Percentiles rank a stretch among this genome's conserved stretches.
phyloP scores from a whole-genome alignment of 2,329 filamentous ascomycete species.

The Lasiodiplodia sp. region DNA sequence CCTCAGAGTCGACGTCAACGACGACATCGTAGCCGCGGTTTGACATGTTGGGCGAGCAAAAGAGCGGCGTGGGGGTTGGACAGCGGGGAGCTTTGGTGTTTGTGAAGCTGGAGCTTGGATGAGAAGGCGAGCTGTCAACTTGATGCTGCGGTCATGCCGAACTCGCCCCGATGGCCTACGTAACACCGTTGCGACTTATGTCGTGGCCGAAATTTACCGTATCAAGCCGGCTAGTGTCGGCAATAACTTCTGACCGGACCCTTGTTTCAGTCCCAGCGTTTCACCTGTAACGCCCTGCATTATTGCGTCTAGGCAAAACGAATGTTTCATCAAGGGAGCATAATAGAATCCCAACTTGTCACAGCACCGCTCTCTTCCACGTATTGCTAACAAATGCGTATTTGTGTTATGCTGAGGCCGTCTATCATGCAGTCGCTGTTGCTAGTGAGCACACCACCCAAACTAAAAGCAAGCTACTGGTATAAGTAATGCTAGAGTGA shows the following conservation, averaged over 20 bases:
- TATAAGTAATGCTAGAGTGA: neutral
- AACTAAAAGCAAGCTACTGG: neutral
- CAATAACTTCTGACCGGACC: neutral
- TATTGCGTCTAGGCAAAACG: neutral
- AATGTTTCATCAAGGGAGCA: neutral
- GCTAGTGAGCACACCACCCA: slow-evolving; percentile 17
- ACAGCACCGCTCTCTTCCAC: too few relatives aligned
- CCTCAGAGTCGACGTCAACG: slow-evolving; percentile 96
- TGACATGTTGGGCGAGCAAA: slow-evolving; percentile 63
- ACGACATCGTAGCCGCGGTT: slow-evolving; percentile 96
- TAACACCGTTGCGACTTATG: neutral
- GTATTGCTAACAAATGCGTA: too few relatives aligned
- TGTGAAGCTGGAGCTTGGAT: slow-evolving; percentile 23
- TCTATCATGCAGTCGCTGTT: slow-evolving; percentile 27
- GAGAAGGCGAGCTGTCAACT: slow-evolving; percentile 30
- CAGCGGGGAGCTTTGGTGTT: slow-evolving; percentile 9
- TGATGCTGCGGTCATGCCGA: slow-evolving; percentile 29
- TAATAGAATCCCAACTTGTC: neutral
- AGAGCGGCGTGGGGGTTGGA: neutral
- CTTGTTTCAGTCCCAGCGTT: slow-evolving; percentile 8
- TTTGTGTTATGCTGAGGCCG: slow-evolving; percentile 16
- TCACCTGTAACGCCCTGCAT: neutral
- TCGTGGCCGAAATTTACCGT: neutral
- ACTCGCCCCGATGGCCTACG: slow-evolving; percentile 5
- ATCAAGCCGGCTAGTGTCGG: neutral